Base-by-base conservation (phyloP, 495 filamentous ascomycete genomes). In the Neurospora sublineolata region DNA sequence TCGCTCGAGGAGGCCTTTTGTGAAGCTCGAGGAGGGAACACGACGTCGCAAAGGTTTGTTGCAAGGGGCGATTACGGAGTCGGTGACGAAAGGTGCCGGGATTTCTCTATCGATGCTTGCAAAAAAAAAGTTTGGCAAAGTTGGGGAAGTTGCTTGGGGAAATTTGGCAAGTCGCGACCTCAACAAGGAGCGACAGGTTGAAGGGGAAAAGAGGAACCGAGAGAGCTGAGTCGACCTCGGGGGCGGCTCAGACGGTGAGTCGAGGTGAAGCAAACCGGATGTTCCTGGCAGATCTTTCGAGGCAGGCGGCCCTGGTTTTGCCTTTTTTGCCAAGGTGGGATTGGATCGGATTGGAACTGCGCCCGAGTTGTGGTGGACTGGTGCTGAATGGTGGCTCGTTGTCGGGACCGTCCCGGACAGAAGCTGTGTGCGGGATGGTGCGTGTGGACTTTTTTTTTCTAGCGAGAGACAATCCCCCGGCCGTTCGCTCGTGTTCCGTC, bases 1-100 rank as follows among this genome's bases (percentile, higher is more conserved):
- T 75, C 64, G 74, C 68, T 74, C 68, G 69, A 70, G 60, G 69
- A 70, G 72, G 40, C 70, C 69, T 44, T 40, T 18, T 39, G 37
- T 71, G n/a, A 60, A 71, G 70, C 44, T 40, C 18, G 39, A 40
- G n/a, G 64, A 46, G 52, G 23, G 40, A 16, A 39, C 12, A 64
- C 12, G 41, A 71, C n/a, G 64, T 72, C 71, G 71, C 71, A 72
- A 38, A 72, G 27, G 23, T 64, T 64, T 64, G 52, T 64, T 64
- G 52, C 52, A 64, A 64, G 52, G 52, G 52, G 52, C 52, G 52
- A 64, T 64, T 64, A 64, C 27, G 52, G 52, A 64, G 52, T 64
- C 52, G 52, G 52, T 64, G 52, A 64, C 27, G 52, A 64, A 64
- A 33, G 52, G 27, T 64, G 52, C 52, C 52, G 52, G 52, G 52